Evolutionary conservation across 129 eudicot species (phyloP).

Genomic region (Sambucus nigra): DNA sequence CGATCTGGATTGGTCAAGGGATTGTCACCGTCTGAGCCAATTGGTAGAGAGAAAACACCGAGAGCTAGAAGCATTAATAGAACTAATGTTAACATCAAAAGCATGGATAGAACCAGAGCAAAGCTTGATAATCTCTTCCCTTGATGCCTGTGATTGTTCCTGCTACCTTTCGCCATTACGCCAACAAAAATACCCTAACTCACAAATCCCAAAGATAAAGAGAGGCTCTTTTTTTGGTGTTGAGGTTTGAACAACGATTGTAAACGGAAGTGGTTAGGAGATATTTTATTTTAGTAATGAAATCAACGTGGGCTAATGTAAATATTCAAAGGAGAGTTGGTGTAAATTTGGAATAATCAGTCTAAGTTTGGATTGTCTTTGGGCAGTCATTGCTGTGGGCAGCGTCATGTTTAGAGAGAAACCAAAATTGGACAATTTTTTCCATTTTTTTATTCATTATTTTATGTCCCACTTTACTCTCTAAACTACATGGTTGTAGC

Average conservation of each 20-base stretch:
- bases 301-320: too few relatives aligned
- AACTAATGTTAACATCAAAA: conserved; percentile 65
- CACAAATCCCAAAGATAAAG: neutral
- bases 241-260: too few relatives aligned
- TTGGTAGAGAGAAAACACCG: conserved; percentile 78
- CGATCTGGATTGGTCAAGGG: conserved; percentile 30
- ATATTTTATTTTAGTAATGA: too few relatives aligned
- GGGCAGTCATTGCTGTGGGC: neutral
- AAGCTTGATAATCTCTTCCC: conserved; percentile 73
- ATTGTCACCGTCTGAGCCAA: conserved; percentile 31
- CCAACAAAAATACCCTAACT: conserved; percentile 11
- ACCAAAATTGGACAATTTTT: neutral
- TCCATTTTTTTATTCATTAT: neutral
- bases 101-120: conserved; percentile 68
- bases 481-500: too few relatives aligned
- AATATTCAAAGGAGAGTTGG: neutral
- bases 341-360: neutral
- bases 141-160: conserved; percentile 45
- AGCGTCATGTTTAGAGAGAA: neutral
- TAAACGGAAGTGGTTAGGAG: too few relatives aligned
- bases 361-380: neutral
- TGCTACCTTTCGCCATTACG: conserved; percentile 52
- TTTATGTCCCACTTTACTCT: too few relatives aligned
- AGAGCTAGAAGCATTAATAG: conserved; percentile 79
- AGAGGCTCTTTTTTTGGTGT: too few relatives aligned